A percentile compares a stretch with the other conserved stretches of the same genome.
These are phyloP conservation scores for Apiotrichum gracile DNA, from an alignment of 1,284 basidiomycete genomes.

Conservation along the genomic window DNA sequence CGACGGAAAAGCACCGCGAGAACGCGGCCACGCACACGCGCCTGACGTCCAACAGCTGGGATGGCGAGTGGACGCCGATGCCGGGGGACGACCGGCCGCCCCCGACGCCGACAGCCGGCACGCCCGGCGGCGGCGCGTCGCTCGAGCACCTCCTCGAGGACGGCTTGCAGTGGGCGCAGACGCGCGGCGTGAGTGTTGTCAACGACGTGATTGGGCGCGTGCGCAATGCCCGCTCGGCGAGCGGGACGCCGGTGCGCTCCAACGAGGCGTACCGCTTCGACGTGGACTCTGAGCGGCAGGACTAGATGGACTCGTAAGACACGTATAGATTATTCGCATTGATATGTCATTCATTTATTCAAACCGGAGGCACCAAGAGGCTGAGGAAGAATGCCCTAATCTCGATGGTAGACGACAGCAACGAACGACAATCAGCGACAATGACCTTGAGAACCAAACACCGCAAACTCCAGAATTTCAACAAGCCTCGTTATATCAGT, in stretches of 20 bases:
- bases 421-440: too few relatives aligned
- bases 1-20: slow-evolving; percentile 41
- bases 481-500: not conserved
- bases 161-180: slow-evolving; percentile 15
- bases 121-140: not conserved
- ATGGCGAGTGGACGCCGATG: slow-evolving; percentile 3
- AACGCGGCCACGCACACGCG: slow-evolving; percentile 3
- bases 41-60: not conserved
- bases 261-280: not conserved
- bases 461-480: not conserved
- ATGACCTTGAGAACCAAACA: too few relatives aligned
- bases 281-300: not conserved
- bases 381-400: not conserved
- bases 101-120: too few relatives aligned
- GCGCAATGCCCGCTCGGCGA: not conserved
- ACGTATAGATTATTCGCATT: not conserved
- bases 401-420: too few relatives aligned
- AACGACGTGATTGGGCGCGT: slow-evolving; percentile 16
- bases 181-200: slow-evolving; percentile 11
- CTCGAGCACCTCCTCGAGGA: slow-evolving; percentile 16
- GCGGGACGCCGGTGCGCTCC: too few relatives aligned
- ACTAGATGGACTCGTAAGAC: not conserved
- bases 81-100: not conserved
- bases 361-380: too few relatives aligned
- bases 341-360: not conserved